Percentiles rank a stretch among this genome's conserved stretches.
phyloP scores from a whole-genome alignment of 768 basidiomycete genomes.

The Hemileccinum impolitum region DNA sequence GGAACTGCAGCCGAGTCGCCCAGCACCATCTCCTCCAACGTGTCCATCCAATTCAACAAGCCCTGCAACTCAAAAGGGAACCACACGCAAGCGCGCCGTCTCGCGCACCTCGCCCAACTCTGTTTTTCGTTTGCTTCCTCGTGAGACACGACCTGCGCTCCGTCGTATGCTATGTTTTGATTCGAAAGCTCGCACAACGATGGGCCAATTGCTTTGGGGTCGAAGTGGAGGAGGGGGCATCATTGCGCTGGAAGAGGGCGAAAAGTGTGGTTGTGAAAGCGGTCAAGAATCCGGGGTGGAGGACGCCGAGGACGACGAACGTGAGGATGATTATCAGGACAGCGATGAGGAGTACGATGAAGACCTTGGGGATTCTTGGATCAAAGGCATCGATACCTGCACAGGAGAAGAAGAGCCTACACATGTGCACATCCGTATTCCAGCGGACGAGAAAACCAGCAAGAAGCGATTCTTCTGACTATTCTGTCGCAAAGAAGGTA shows the following conservation, averaged over 20 bases:
- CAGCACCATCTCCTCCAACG: conserved; percentile 23
- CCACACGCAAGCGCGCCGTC: conserved; percentile 17
- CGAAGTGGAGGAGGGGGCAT: conserved; percentile 69
- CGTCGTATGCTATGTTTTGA: conserved; percentile 94
- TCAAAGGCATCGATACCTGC: conserved; percentile 71
- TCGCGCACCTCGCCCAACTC: conserved; percentile 55
- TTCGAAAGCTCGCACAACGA: conserved; percentile 82
- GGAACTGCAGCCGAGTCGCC: conserved; percentile 21
- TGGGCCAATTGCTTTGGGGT: conserved; percentile 87
- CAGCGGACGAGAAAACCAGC: conserved; percentile 65
- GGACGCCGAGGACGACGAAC: conserved; percentile 38
- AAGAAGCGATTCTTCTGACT: conserved; percentile 73
- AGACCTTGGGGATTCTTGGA: conserved; percentile 86
- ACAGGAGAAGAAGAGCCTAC: conserved; percentile 44
- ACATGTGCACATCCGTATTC: conserved; percentile 74
- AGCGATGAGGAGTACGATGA: conserved; percentile 48
- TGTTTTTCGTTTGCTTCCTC: conserved; percentile 92
- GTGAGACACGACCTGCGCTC: conserved; percentile 86
- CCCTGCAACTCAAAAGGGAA: conserved; percentile 36
- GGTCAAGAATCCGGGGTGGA: conserved; percentile 27
- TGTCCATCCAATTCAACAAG: conserved; percentile 18
- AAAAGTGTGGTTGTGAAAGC: conserved; percentile 63
- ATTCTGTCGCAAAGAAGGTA: neutral
- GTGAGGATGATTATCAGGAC: conserved; percentile 31
- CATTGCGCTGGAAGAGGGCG: conserved; percentile 40